Evolutionary conservation across 2,329 filamentous ascomycete genomes (phyloP), one percentile per base, ranked within the genome.

Genomic region (Pyrenochaeta sp.): DNA sequence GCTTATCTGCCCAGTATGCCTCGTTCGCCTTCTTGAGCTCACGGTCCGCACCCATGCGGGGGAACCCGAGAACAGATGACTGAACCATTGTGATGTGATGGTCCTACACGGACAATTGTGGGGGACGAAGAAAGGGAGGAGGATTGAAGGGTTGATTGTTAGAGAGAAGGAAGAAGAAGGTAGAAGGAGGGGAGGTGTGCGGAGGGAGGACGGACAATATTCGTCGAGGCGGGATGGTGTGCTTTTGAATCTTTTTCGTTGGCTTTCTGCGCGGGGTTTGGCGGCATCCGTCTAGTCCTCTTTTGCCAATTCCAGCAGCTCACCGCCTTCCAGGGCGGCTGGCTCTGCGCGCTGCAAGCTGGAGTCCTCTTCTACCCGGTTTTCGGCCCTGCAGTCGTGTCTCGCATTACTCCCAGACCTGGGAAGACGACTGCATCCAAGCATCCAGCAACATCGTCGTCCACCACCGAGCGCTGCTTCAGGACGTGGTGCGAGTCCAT

Each of bases 11-110:
- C 95, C 95, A 99, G 84, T 90, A 99, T 81, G 94, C 92, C 84
- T 99, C 95, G 71, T 93, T 99, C 78, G 95, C 95, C 90, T 99
- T 99, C 91, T 99, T 99, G 81, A 99, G 89, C 87, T 99, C 95
- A 89, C 95, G 93, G 84, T 96, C 91, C 77, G 88, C 91, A 84
- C 95, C 95, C 92, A 98, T 97, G 79, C 95, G 94, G 81, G 95
- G 95, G 88, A 99, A 99, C 84, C 95, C 95, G 81, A 99, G 90
- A 81, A 99, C 87, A 72, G 95, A 86, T 68, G 82, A 84, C 68
- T 83, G 80, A 56, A 84, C 82, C 82, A 84, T 84, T 58, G 58
- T 71, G 71, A 66, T 62, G 61, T 65, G 59, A 46, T 51, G 57
- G 52, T 56, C 52, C 54, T 61, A 47, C 39, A 47, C 25, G 52